Base-by-base conservation (phyloP, 768 basidiomycete genomes). In the Tylopilus plumbeoviolaceoides region DNA sequence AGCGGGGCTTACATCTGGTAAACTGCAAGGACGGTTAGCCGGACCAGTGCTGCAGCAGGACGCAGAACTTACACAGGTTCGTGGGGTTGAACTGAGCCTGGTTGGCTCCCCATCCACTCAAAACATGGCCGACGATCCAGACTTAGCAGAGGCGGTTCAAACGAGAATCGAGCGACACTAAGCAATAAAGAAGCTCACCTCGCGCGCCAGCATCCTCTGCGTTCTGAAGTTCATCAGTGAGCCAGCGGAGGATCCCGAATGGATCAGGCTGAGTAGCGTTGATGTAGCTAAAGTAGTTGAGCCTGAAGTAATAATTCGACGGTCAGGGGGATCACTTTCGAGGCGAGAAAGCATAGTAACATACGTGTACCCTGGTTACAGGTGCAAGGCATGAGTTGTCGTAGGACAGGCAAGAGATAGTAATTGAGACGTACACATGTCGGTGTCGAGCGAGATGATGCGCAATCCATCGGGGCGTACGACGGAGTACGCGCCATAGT, bases 181-280 rank as follows among this genome's bases (percentile, higher is more conserved):
- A 25, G 1, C 4, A 7, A 7, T n/a, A 1, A 9, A 3, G 25
- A 23, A 25, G 7, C 66, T 15, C 51, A 72, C 77, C 77, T 59
- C 75, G 63, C 30, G 78, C 74, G 1, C 75, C 75, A 0, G 68
- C 64, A 47, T 80, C 78, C 54, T 80, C 79, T 0, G 78, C 76
- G n/a, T 68, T 75, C 56, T 80, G 79, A 10, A 81, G 70, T 48
- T 79, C 79, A 38, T 78, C 74, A 2, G 79, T 79, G 44, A 80
- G 58, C 65, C 76, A 80, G 17, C 74, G 67, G 38, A 80, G 67
- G 68, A 79, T 77, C 15, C 79, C 79, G 20, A 73, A 78, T 30
- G 69, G 64, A 55, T 80, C 79, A 4, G 72, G 68, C n/a, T 66
- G 54, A 11, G 70, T 72, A 31, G 76, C 64, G 58, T 80, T 79